Evolutionary conservation across 805 yeast genomes (phyloP), one percentile per base, ranked within the genome.

Genomic region (Wickerhamomyces kurtzmanii): DNA sequence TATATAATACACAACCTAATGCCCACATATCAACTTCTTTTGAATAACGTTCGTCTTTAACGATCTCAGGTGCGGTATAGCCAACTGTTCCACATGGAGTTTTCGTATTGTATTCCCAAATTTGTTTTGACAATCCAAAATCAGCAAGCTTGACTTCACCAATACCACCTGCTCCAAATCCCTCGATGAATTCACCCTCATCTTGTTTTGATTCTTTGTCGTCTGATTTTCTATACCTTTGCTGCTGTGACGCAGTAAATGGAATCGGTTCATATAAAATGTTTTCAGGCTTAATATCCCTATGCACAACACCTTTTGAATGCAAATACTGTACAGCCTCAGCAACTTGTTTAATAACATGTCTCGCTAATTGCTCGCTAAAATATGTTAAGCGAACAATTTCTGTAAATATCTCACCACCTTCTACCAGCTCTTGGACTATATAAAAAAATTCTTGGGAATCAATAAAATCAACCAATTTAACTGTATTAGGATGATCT

Each of bases 251-350:
- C 6, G 45, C 40, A 5, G 29, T 15, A 11, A 40, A 6, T 8
- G 37, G 37, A 13, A 47, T 45, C 11, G 43, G 45, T 20, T 89
- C 95, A 35, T 89, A 62, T 26, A 89, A 56, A 31, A 89, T 75
- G 48, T 91, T 89, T 43, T 85, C 98, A 0, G 98, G 98, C 55
- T 91, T 91, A 37, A 91, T 82, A 49, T 91, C 98, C 31, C 97
- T 70, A 52, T 91, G 98, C 9, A 86, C 91, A 44, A 91, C 86
- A 11, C 96, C 96, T 15, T 87, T 78, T 45, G 84, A 89, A 53
- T 91, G 98, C 28, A 91, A 65, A 49, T 89, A 91, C 0, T 94
- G 93, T 39, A 91, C 61, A 1, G 97, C 97, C 57, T 91, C 96
- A 6, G 74, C 60, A 22, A 80, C 55, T 43, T 80, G 91, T 30